Conservation (phyloP, 495 filamentous ascomycete genomes). For the Sphaerosporella brunnea region DNA sequence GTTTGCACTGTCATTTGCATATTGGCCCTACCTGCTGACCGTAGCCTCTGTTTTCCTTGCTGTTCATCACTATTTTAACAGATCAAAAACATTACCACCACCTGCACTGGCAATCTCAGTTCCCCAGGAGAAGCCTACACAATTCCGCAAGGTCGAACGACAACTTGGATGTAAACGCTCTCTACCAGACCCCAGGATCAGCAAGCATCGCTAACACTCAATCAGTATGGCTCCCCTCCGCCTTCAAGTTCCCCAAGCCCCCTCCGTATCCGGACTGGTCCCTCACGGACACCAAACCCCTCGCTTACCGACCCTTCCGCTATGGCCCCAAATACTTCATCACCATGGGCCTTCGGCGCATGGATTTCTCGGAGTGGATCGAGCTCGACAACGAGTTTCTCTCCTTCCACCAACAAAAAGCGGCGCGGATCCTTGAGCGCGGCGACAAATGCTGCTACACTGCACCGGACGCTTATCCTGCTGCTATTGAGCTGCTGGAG, state of each 20-base stretch:
- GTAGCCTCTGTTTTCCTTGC: background rate
- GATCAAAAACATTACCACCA: background rate
- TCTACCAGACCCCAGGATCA: background rate
- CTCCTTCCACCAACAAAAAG: slow-evolving; percentile 59
- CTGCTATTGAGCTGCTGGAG: slow-evolving; percentile 61
- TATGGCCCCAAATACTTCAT: slow-evolving; percentile 60
- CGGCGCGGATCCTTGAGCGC: slow-evolving; percentile 49
- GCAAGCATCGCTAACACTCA: background rate
- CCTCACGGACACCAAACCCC: slow-evolving; percentile 49
- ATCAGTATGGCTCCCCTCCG: slow-evolving; percentile 48
- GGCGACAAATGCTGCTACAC: slow-evolving; percentile 54
- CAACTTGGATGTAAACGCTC: slow-evolving; percentile 28
- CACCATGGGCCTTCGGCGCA: slow-evolving; percentile 65
- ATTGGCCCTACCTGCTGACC: background rate
- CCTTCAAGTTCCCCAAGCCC: slow-evolving; percentile 51
- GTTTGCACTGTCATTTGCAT: too few species aligned
- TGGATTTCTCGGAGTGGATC: slow-evolving; percentile 77
- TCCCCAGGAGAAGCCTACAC: background rate
- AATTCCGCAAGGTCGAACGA: slow-evolving; percentile 9
- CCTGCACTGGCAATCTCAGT: background rate
- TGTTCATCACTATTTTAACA: background rate
- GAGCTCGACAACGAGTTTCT: slow-evolving; percentile 73
- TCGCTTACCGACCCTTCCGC: slow-evolving; percentile 71
- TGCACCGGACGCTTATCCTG: slow-evolving; percentile 55
- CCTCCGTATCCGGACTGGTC: slow-evolving; percentile 55